Conservation (phyloP, 306 rosid species). For the Trichosanthes cucumerina region DNA sequence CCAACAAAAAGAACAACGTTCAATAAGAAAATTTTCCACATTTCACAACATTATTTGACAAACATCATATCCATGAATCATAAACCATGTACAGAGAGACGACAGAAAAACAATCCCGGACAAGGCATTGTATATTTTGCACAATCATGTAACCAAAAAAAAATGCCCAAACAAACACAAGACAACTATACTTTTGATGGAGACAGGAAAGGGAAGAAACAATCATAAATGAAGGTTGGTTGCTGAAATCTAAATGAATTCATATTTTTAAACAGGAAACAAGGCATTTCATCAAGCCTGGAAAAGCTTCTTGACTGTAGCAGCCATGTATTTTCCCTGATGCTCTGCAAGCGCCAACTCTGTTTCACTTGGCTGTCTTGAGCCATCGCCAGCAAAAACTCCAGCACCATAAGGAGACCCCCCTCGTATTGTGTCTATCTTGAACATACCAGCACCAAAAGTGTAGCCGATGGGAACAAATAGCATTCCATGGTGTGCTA, state of each 20-base stretch:
- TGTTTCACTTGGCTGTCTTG: constrained; percentile 69
- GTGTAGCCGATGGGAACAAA: constrained; percentile 94
- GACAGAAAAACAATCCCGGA: not conserved
- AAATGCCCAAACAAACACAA: constrained; percentile 26
- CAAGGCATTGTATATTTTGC: not conserved
- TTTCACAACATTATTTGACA: constrained; percentile 5
- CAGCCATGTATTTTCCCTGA: constrained; percentile 94
- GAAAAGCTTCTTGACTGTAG: constrained; percentile 61
- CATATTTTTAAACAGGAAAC: not conserved
- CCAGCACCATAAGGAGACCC: constrained; percentile 97
- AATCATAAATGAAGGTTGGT: not conserved
- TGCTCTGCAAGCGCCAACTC: constrained; percentile 88
- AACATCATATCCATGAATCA: constrained; percentile 15
- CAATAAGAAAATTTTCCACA: not conserved
- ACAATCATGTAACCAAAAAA: not conserved
- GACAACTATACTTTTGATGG: constrained; percentile 1
- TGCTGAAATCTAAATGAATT: constrained; percentile 5
- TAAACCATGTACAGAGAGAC: constrained; percentile 22
- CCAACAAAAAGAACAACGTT: not conserved
- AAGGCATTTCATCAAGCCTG: constrained; percentile 20
- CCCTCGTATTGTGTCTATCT: constrained; percentile 75
- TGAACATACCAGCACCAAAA: constrained; percentile 88
- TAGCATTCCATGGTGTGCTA: constrained; percentile 93
- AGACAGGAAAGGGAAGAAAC: constrained; percentile 25
- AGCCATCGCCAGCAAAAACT: constrained; percentile 82